Evolutionary conservation across 768 basidiomycete genomes (phyloP).

Genomic region (Hygrocybe coccinea): DNA sequence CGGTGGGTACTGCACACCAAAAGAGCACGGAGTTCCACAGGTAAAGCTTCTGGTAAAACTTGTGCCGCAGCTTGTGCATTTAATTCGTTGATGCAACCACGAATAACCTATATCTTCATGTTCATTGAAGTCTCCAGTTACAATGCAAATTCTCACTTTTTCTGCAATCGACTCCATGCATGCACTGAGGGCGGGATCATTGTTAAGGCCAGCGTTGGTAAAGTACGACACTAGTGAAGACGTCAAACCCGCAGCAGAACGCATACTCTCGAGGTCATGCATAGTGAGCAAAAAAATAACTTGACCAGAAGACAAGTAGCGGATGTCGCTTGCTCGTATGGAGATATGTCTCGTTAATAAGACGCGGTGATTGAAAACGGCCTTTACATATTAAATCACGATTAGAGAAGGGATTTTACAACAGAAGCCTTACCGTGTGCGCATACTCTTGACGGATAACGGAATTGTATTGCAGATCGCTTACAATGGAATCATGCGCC

Average conservation of each 20-base stretch:
- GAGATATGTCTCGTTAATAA: slow-evolving; percentile 63
- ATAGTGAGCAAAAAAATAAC: slow-evolving; percentile 79
- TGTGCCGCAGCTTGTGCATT: slow-evolving; percentile 75
- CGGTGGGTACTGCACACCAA: slow-evolving; percentile 79
- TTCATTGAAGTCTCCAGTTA: background rate
- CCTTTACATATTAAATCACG: slow-evolving; percentile 39
- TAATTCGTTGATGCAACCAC: slow-evolving; percentile 65
- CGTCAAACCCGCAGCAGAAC: slow-evolving; percentile 72
- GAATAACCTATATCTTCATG: slow-evolving; percentile 58
- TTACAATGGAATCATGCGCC: slow-evolving; percentile 74
- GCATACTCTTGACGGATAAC: slow-evolving; percentile 84
- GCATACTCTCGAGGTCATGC: slow-evolving; percentile 84
- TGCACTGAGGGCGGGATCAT: slow-evolving; percentile 54
- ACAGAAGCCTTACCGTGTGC: slow-evolving; percentile 49
- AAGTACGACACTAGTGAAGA: slow-evolving; percentile 86
- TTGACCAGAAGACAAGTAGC: slow-evolving; percentile 74
- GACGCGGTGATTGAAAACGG: slow-evolving; percentile 62
- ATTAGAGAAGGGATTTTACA: background rate
- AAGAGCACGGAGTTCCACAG: slow-evolving; percentile 68
- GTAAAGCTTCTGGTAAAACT: slow-evolving; percentile 62
- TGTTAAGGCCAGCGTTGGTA: slow-evolving; percentile 79
- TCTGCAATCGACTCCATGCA: slow-evolving; percentile 87
- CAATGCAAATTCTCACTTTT: slow-evolving; percentile 47
- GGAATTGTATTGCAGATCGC: slow-evolving; percentile 89
- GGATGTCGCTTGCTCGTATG: slow-evolving; percentile 61